These are phyloP conservation scores for Lathyrus sativus DNA, from an alignment of 306 rosid genomes.

Conservation along the genomic window DNA sequence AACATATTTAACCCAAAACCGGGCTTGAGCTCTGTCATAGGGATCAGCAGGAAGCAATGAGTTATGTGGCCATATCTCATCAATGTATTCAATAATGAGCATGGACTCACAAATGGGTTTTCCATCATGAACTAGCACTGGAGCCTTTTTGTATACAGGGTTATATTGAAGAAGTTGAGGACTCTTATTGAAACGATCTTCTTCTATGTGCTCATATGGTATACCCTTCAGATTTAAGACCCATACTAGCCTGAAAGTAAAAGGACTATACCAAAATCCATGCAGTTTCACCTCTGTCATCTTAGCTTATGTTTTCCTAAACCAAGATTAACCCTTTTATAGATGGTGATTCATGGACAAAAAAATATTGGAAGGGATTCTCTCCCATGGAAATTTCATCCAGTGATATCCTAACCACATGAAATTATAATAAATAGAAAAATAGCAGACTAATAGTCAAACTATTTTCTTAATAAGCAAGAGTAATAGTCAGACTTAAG, in stretches of 20 bases:
- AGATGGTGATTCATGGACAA: neutral
- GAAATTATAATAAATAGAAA: too few species aligned
- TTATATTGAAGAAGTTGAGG: slow-evolving; percentile 44
- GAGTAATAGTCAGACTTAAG: too few species aligned
- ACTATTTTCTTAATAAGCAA: too few species aligned
- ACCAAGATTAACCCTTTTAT: neutral
- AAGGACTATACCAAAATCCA: slow-evolving; percentile 55
- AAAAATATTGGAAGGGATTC: neutral
- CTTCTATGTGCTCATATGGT: slow-evolving; percentile 49
- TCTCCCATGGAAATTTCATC: too few species aligned
- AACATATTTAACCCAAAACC: slow-evolving; percentile 51
- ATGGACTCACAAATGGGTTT: slow-evolving; percentile 54
- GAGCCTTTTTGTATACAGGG: slow-evolving; percentile 50
- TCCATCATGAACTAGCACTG: slow-evolving; percentile 51
- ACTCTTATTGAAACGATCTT: slow-evolving; percentile 52
- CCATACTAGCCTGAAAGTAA: slow-evolving; percentile 47
- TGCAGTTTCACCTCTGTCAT: slow-evolving; percentile 46
- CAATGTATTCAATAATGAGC: slow-evolving; percentile 53
- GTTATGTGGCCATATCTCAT: slow-evolving; percentile 50
- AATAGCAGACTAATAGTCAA: too few species aligned
- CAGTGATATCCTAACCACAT: too few species aligned
- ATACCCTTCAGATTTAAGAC: slow-evolving; percentile 51
- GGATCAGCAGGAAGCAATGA: slow-evolving; percentile 49
- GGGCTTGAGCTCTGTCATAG: slow-evolving; percentile 43
- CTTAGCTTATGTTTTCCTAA: neutral